Percentiles rank a stretch among this genome's conserved stretches.
These are phyloP conservation scores for Fonsecaea pedrosoi DNA, from an alignment of 2,329 filamentous ascomycete genomes.

Conservation along the genomic window DNA sequence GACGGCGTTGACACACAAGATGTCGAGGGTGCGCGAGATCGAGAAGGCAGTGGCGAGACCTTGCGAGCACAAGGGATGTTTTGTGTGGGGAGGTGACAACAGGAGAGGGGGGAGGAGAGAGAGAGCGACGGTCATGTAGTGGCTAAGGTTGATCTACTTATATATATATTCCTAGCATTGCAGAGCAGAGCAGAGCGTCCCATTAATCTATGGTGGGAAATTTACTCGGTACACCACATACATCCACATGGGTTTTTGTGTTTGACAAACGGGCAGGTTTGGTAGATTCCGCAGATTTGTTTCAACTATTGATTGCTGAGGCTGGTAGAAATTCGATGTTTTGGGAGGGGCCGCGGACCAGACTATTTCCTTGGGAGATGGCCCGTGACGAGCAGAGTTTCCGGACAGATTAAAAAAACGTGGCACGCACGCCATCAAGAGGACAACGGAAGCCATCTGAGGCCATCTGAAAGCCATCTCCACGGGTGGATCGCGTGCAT, in stretches of 20 bases:
- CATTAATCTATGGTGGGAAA: conserved; percentile 4
- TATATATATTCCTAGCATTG: conserved; percentile 1
- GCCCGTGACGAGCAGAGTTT: too few species aligned
- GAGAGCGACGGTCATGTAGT: not conserved
- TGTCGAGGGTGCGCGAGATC: conserved; percentile 7
- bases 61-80: conserved; percentile 11
- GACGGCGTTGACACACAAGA: conserved; percentile 11
- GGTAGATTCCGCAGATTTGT: not conserved
- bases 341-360: not conserved
- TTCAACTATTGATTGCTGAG: conserved; percentile 4
- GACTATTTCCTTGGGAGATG: not conserved
- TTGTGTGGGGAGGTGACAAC: not conserved
- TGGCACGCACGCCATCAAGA: not conserved
- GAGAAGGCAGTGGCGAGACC: conserved; percentile 16
- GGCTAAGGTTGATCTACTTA: conserved; percentile 3
- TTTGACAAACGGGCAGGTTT: not conserved
- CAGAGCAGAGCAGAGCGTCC: not conserved
- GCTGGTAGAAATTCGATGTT: not conserved
- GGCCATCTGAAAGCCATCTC: too few species aligned
- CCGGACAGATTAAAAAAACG: not conserved
- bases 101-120: not conserved
- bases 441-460: too few species aligned
- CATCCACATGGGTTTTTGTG: not conserved
- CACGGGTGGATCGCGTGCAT: too few species aligned
- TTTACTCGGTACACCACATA: not conserved